Evolutionary conservation across 257 asterid genomes (phyloP), one percentile per base, ranked within the genome.

Genomic region (Rubia yunnanensis): DNA sequence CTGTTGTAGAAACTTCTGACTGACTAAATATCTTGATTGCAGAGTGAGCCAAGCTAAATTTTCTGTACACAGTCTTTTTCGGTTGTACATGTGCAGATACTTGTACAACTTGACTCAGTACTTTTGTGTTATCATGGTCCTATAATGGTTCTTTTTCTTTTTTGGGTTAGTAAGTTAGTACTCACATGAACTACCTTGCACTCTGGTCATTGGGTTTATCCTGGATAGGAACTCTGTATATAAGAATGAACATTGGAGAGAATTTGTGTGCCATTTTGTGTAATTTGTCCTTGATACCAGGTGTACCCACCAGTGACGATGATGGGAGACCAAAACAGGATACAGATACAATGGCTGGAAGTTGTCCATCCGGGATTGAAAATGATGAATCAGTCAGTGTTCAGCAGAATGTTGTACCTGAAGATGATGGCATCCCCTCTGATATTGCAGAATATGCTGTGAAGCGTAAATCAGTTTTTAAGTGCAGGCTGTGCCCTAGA

Each of bases 401-500:
- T 28, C 69, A 58, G 66, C 67, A 70, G 46, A 74, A 52, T 69
- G 35, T 66, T 31, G 41, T 32, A 30, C 75, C 84, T 52, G 79
- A 65, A 74, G 77, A 80, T 74, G 83, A 70, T 55, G 78, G 52
- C 17, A 36, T 57, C 52, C 72, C 65, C 11, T 64, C 75, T 64
- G 84, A 82, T 38, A 60, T 65, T 48, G 35, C 76, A 20, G 86
- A 81, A 55, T 85, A 78, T 73, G 83, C 85, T 62, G 34, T 94
- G 66, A 94, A 80, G 72, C 59, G 79, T 53, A 94, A 94, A 80
- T 90, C 97, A 64, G 96, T 90, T 79, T 94, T 80, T 81, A 94
- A 90, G 83, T 94, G 99, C 81, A 83, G 72, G 80, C 70, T 88
- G 28, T 94, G 99, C 80, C 99, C 97, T 20, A 81, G 94, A 77